phyloP scores from a whole-genome alignment of 495 filamentous ascomycete genomes.

The Aspergillus indologenus region DNA sequence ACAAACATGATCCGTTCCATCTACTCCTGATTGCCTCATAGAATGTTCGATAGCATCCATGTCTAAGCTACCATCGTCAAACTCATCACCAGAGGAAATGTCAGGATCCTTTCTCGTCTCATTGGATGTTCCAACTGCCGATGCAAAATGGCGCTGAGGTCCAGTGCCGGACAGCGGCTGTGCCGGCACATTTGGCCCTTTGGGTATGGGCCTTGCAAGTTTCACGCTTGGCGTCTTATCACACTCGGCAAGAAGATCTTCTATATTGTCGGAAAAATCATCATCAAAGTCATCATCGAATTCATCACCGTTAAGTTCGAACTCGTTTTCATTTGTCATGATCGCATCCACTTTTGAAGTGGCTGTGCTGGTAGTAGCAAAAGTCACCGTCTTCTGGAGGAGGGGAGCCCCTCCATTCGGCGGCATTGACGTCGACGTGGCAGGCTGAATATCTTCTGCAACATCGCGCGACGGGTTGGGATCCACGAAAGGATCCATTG shows the following conservation, averaged over 20 bases:
- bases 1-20: constrained; percentile 39
- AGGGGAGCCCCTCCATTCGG: not conserved
- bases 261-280: constrained; percentile 46
- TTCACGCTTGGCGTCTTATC: constrained; percentile 51
- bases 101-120: constrained; percentile 10
- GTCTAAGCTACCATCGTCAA: constrained; percentile 45
- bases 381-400: too few species aligned
- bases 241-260: constrained; percentile 40
- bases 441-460: not conserved
- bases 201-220: constrained; percentile 14
- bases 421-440: not conserved
- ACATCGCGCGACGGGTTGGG: constrained; percentile 10
- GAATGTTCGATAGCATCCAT: constrained; percentile 44
- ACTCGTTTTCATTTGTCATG: constrained; percentile 50
- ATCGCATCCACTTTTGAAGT: constrained; percentile 23
- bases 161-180: constrained; percentile 5
- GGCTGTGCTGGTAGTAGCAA: not conserved
- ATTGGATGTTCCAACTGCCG: not conserved
- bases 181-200: constrained; percentile 7
- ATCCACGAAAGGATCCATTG: constrained; percentile 33
- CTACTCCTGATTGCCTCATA: constrained; percentile 35
- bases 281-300: constrained; percentile 71
- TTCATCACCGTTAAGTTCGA: constrained; percentile 48
- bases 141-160: not conserved
- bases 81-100: constrained; percentile 39